Evolutionary conservation across 192 early-diverging fungal species (phyloP), one percentile per base, ranked within the genome.

Genomic region (Coemansia sp.): DNA sequence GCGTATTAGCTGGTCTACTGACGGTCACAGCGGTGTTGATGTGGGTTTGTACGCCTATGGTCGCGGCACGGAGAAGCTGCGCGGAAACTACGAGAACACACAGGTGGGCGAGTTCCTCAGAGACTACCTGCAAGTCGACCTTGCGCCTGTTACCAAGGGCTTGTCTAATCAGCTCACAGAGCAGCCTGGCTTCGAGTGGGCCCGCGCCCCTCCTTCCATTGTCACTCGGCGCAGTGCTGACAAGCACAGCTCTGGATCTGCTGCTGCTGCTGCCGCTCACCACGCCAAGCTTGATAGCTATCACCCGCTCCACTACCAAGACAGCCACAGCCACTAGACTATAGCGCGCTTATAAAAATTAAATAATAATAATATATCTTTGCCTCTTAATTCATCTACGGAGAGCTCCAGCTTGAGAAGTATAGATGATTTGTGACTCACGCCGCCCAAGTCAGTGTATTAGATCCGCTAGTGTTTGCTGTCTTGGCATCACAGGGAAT

Each of bases 1-100:
- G 0, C 73, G 65, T 18, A 54, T 86, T 15, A 82, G 81, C n/a
- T 92, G 91, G 93, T 85, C 94, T 7, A 96, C 97, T 0, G 91
- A 91, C 74, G 95, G 94, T 2, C 97, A 98, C 71, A 91, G 92
- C 18, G 95, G 89, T 13, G 91, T 95, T 20, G 95, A 97, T 77
- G 97, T 98, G 0, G 97, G 89, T 29, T 67, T 93, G n/a, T 93
- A 90, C 74, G 90, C 92, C 0, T 75, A 85, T 40, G 89, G 90
- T 7, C 52, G 52, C 52, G 52, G 52, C 27, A 81, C 66, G 3
- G 52, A 55, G 27, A 55, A 55, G 52, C 52, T 55, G 9, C 73
- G 74, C 10, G 90, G 90, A 29, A 88, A 75, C 73, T 80, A 89
- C 71, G 92, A 93, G 41, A 93, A 92, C 70, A 90, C 87, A 0